Base-by-base conservation (phyloP, 2,329 filamentous ascomycete genomes). In the Calycina herbarum region DNA sequence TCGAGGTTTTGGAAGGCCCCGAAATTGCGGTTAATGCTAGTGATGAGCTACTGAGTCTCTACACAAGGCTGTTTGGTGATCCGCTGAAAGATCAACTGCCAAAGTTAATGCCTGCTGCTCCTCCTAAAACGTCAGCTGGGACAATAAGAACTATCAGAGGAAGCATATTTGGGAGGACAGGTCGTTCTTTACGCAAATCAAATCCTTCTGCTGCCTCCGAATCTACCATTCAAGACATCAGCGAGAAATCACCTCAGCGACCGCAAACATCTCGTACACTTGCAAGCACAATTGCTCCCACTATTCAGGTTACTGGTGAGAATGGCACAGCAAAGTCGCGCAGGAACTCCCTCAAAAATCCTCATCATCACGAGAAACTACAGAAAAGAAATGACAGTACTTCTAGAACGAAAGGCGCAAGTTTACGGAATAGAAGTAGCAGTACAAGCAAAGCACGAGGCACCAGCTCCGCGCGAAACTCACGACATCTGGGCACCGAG, bases 1-100 rank as follows among this genome's bases (percentile, higher is more conserved):
- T 95, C 3, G 94, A 98, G 77, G 80, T 95, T 17, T 80, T 92
- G 3, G 93, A 97, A 75, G 93, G 93, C 0, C 88, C 93, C 0
- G 89, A 92, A 65, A 86, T 89, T 64, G 94, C 95, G 20, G 92
- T 98, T 61, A 97, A 97, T 75, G 89, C 91, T 67, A 94, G 91
- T 75, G 88, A 92, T 69, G 93, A 97, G 77, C 82, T 99, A 48
- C 80, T 99, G 24, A 87, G 87, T 17, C 81, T 98, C 0, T 99
- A 95, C 75, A 86, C 88, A 2, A 85, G 91, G 68, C 81, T 99
- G 0, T 98, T 97, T 76, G 90, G 90, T 6, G 85, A 87, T 59
- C 79, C 86, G 10, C 79, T 82, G 69, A 78, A 78, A 31, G 67
- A 70, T 66, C 74, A 57, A 57, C 68, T 24, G 65, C 68, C 63